Conservation (phyloP, 2,329 filamentous ascomycete genomes). For the Salinomyces thailandicus region DNA sequence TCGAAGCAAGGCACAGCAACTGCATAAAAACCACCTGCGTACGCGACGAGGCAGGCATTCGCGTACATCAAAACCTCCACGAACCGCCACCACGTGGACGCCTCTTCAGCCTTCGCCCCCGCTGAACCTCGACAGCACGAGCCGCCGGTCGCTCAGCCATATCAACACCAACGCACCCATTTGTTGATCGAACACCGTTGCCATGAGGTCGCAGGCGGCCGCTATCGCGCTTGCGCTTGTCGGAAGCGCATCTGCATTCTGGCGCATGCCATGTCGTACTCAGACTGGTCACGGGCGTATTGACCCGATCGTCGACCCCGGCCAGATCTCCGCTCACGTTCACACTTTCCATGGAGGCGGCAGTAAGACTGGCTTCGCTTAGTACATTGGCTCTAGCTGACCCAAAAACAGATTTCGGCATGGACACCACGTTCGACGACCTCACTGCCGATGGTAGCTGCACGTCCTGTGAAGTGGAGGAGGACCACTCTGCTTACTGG, state of each 20-base stretch:
- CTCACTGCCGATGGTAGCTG: conserved; percentile 52
- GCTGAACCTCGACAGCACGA: background rate
- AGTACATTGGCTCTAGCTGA: no score
- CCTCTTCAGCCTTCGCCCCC: conserved; percentile 1
- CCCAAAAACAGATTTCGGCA: conserved; percentile 61
- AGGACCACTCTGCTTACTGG: conserved; percentile 86
- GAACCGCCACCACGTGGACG: conserved; percentile 2
- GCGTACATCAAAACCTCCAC: background rate
- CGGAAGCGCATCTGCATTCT: conserved; percentile 52
- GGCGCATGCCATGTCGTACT: conserved; percentile 77
- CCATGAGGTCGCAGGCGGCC: conserved; percentile 17
- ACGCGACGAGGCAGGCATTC: conserved; percentile 2
- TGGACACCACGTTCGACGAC: conserved; percentile 45
- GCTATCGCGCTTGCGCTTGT: conserved; percentile 18
- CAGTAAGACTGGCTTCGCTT: no score
- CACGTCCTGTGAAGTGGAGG: conserved; percentile 67
- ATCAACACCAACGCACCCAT: background rate
- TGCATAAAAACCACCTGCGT: background rate
- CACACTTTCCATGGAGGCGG: conserved; percentile 67
- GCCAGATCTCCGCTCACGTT: conserved; percentile 51
- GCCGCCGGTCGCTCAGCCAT: background rate
- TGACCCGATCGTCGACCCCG: conserved; percentile 63
- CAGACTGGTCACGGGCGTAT: conserved; percentile 59
- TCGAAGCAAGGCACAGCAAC: conserved; percentile 2
- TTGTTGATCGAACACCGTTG: conserved; percentile 8